Evolutionary conservation across 768 basidiomycete species (phyloP).

Genomic region (Lepiota brunneoincarnata): DNA sequence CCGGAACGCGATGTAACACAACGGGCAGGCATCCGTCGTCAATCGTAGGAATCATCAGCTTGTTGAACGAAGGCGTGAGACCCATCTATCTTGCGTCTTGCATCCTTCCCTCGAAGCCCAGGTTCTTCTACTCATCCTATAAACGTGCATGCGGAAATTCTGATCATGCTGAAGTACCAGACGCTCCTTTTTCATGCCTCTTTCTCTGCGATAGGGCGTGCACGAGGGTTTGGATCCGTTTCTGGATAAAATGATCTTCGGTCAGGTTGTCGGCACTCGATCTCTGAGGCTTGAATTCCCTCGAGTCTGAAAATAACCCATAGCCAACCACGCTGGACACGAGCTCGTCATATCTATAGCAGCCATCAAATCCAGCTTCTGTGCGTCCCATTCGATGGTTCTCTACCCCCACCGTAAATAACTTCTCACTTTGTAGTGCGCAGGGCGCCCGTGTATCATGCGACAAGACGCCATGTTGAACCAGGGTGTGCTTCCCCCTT

Average conservation of each 20-base stretch:
- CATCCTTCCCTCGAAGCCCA: too few relatives aligned
- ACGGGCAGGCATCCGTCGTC: too few relatives aligned
- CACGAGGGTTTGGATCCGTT: not conserved
- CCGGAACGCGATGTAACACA: too few relatives aligned
- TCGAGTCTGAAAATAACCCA: not conserved
- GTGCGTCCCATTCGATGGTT: not conserved
- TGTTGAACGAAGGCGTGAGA: too few relatives aligned
- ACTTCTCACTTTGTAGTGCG: not conserved
- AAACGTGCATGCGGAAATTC: too few relatives aligned
- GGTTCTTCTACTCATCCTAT: too few relatives aligned
- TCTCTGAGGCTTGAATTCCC: conserved; percentile 7
- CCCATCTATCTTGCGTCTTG: too few relatives aligned
- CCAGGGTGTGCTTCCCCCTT: not conserved
- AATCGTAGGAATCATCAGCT: too few relatives aligned
- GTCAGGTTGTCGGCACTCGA: not conserved
- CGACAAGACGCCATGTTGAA: not conserved
- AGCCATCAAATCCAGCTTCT: not conserved
- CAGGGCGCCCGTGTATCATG: conserved; percentile 1
- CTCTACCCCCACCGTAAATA: not conserved
- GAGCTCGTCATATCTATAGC: conserved; percentile 1
- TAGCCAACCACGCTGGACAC: not conserved
- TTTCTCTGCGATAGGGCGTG: not conserved
- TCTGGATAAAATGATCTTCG: not conserved
- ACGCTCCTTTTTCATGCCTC: too few relatives aligned
- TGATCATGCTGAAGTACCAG: too few relatives aligned